A percentile compares a stretch with the other conserved stretches of the same genome.
Evolutionary conservation across 2,329 filamentous ascomycete genomes (phyloP).

Genomic region (Helminthosporium solani): DNA sequence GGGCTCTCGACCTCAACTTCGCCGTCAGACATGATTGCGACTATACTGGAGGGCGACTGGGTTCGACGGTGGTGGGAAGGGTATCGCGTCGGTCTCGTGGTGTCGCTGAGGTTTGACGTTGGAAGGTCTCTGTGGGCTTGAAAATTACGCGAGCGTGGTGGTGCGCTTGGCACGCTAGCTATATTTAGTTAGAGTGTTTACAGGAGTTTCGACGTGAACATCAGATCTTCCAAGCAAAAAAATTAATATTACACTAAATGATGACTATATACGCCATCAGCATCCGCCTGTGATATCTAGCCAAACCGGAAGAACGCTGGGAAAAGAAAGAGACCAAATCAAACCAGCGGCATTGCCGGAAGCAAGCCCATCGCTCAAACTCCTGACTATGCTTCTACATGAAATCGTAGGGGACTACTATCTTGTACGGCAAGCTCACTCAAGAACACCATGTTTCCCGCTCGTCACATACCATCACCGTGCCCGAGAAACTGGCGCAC

Average conservation of each 20-base stretch:
- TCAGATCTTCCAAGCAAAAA: conserved; percentile 1
- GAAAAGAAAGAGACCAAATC: background rate
- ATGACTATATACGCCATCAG: conserved; percentile 6
- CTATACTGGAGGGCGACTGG: conserved; percentile 20
- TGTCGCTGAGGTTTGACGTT: conserved; percentile 24
- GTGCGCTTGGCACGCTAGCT: conserved; percentile 19
- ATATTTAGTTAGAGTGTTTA: too few species aligned
- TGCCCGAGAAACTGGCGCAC: conserved; percentile 43
- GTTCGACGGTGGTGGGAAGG: conserved; percentile 26
- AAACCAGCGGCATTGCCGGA: background rate
- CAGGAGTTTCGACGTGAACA: background rate
- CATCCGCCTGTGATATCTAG: conserved; percentile 28
- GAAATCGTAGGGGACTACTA: conserved; percentile 16
- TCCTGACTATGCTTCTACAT: conserved; percentile 38
- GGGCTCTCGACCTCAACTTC: conserved; percentile 89
- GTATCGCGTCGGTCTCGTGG: conserved; percentile 26
- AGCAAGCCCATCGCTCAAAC: conserved; percentile 18
- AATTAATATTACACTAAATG: conserved; percentile 4
- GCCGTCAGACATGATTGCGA: conserved; percentile 80
- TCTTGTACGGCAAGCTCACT: conserved; percentile 1
- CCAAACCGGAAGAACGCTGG: conserved; percentile 8
- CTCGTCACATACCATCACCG: conserved; percentile 20
- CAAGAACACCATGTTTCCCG: conserved; percentile 1
- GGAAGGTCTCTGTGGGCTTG: conserved; percentile 9
- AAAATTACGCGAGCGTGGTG: conserved; percentile 9